Evolutionary conservation across 1,139 yeast species (phyloP).

Genomic region (Chernovozyma aurita): DNA sequence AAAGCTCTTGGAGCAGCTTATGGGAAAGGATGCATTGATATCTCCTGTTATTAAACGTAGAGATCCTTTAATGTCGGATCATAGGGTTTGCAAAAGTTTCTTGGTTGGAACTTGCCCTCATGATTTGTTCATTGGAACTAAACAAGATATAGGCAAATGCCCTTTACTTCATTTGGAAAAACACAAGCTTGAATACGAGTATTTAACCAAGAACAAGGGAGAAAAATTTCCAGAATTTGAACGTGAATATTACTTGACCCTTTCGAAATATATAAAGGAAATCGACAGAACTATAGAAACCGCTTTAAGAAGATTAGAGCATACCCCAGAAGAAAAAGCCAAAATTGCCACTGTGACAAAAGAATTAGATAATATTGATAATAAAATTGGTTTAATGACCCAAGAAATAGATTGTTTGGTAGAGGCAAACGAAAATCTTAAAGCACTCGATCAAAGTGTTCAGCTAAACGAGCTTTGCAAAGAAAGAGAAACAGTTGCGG

Average conservation of each 20-base stretch:
- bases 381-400: constrained; percentile 60
- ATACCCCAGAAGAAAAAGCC: constrained; percentile 72
- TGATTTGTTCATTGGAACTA: constrained; percentile 78
- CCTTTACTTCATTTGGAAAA: constrained; percentile 75
- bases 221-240: constrained; percentile 66
- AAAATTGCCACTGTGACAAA: constrained; percentile 59
- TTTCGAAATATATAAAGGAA: constrained; percentile 56
- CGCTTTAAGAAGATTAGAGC: constrained; percentile 67
- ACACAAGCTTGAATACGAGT: constrained; percentile 67
- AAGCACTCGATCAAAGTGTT: constrained; percentile 47
- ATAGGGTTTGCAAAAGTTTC: constrained; percentile 73
- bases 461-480: constrained; percentile 40
- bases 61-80: constrained; percentile 54
- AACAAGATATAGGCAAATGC: constrained; percentile 80
- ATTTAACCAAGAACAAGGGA: constrained; percentile 49
- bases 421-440: constrained; percentile 45
- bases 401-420: constrained; percentile 65
- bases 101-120: constrained; percentile 87
- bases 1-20: constrained; percentile 69
- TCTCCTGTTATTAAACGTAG: constrained; percentile 32
- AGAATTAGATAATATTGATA: constrained; percentile 65
- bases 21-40: constrained; percentile 63
- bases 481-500: constrained; percentile 47
- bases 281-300: constrained; percentile 62
- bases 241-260: constrained; percentile 55